phyloP scores from a whole-genome alignment of 2,329 filamentous ascomycete species.

The Penicillium sp. region DNA sequence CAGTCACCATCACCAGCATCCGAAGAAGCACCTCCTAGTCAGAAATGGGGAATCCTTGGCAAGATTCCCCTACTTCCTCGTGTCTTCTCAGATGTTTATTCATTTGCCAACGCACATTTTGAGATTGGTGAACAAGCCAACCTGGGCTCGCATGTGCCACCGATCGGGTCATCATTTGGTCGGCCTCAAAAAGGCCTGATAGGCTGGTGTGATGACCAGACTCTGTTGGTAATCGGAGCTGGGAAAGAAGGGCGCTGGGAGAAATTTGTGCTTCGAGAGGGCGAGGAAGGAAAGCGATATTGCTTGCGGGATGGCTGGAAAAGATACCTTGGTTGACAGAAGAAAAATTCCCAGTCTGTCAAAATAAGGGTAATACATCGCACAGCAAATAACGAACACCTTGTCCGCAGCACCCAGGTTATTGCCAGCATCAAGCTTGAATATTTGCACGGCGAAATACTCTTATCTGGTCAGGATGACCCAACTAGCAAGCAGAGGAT shows the following conservation, averaged over 20 bases:
- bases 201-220: conserved; percentile 77
- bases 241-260: conserved; percentile 84
- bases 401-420: background rate
- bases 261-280: conserved; percentile 72
- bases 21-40: conserved; percentile 53
- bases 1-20: conserved; percentile 35
- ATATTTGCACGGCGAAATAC: background rate
- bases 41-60: conserved; percentile 83
- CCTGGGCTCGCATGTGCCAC: conserved; percentile 44
- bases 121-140: conserved; percentile 74
- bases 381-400: background rate
- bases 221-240: conserved; percentile 73
- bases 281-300: conserved; percentile 65
- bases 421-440: background rate
- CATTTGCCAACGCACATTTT: conserved; percentile 76
- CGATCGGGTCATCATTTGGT: conserved; percentile 54
- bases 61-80: conserved; percentile 82
- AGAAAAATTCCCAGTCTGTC: background rate
- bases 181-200: conserved; percentile 77
- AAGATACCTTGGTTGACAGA: conserved; percentile 59
- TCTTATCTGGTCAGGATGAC: background rate
- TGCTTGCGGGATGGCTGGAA: conserved; percentile 79
- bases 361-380: background rate
- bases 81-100: conserved; percentile 86
- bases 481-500: background rate